Evolutionary conservation across 164 flowering plant genomes (phyloP).

Genomic region (Echeveria elegans): DNA sequence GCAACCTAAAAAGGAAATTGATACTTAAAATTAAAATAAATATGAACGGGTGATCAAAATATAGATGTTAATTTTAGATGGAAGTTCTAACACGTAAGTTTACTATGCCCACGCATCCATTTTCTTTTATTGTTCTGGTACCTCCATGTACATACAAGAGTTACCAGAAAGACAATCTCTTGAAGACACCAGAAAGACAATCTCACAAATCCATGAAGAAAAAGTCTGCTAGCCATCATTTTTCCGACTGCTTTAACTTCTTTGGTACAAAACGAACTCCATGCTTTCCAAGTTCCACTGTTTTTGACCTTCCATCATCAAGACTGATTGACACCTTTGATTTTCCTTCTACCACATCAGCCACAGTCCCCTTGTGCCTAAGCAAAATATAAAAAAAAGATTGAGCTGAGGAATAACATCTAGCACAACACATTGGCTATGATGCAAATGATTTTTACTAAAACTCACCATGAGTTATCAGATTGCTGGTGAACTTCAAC

Average conservation of each 20-base stretch:
- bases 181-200: no score
- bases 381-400: background rate
- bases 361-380: conserved; percentile 83
- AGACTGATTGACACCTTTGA: conserved; percentile 50
- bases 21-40: no score
- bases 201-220: no score
- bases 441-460: background rate
- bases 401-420: background rate
- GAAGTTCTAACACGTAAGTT: no score
- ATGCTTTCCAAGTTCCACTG: conserved; percentile 73
- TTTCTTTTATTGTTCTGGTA: no score
- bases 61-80: no score
- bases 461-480: conserved; percentile 81
- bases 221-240: conserved; percentile 18
- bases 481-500: conserved; percentile 84
- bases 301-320: conserved; percentile 68
- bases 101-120: no score
- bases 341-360: conserved; percentile 47
- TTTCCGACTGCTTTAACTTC: conserved; percentile 49
- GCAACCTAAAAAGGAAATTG: no score
- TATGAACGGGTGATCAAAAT: no score
- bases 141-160: no score
- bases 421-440: background rate
- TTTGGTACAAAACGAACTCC: conserved; percentile 76
- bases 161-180: no score